phyloP scores from a whole-genome alignment of 176 grass and related monocot genomes.

The Carex cristatella region DNA sequence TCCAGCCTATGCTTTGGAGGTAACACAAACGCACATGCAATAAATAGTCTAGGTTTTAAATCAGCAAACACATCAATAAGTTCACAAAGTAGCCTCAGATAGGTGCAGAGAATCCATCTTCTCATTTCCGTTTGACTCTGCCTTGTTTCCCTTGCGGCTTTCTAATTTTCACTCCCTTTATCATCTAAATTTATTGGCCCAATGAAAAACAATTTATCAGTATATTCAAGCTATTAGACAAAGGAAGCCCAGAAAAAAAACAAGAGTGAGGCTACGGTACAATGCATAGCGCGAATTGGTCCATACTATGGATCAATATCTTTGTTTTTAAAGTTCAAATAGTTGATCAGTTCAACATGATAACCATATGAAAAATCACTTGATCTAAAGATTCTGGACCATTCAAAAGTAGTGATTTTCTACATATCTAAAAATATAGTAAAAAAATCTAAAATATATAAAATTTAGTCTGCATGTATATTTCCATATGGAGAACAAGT shows the following conservation, averaged over 20 bases:
- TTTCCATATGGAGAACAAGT: too few relatives aligned
- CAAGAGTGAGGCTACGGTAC: too few relatives aligned
- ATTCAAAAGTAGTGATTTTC: too few relatives aligned
- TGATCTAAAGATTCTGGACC: too few relatives aligned
- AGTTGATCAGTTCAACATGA: too few relatives aligned
- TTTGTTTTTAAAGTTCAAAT: too few relatives aligned
- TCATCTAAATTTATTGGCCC: constrained; percentile 42
- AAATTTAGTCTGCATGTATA: too few relatives aligned
- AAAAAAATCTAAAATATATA: too few relatives aligned
- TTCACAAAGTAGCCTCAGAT: background rate
- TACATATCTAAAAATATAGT: too few relatives aligned
- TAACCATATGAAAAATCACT: too few relatives aligned
- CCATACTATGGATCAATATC: too few relatives aligned
- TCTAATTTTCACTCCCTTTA: constrained; percentile 74
- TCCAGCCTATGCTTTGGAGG: background rate
- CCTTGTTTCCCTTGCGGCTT: constrained; percentile 17
- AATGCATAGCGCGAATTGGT: too few relatives aligned
- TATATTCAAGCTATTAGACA: background rate
- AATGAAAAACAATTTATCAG: background rate
- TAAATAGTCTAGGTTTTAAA: background rate
- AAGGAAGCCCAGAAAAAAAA: background rate
- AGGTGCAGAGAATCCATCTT: background rate
- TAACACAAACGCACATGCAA: background rate
- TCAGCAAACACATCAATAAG: background rate
- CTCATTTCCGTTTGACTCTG: constrained; percentile 22